Evolutionary conservation across 108 stramenopile genomes (phyloP).

Genomic region (Fragilaria radians): DNA sequence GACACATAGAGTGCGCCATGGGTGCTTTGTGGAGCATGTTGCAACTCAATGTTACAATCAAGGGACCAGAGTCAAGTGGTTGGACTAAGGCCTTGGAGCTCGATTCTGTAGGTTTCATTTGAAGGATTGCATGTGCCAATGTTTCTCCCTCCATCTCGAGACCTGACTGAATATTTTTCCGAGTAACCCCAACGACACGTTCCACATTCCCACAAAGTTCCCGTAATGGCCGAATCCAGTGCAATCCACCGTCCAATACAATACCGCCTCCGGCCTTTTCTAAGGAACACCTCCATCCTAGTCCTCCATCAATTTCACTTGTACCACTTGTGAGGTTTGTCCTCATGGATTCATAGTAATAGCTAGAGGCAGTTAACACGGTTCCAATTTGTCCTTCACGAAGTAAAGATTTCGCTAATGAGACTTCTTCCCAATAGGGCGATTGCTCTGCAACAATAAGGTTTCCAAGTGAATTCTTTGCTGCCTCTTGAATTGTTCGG

Average conservation of each 20-base stretch:
- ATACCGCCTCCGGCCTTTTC: constrained; percentile 26
- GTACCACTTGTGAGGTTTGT: constrained; percentile 25
- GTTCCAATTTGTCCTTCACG: constrained; percentile 15
- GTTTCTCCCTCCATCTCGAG: constrained; percentile 27
- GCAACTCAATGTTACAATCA: constrained; percentile 22
- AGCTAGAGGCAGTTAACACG: constrained; percentile 16
- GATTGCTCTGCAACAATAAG: constrained; percentile 32
- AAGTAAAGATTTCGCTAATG: constrained; percentile 15
- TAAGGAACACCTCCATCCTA: constrained; percentile 27
- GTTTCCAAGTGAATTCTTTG: background rate
- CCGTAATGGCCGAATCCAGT: constrained; percentile 31
- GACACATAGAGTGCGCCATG: constrained; percentile 32
- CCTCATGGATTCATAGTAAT: constrained; percentile 33
- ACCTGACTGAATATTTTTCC: constrained; percentile 6
- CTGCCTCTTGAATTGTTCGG: background rate
- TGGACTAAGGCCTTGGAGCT: background rate
- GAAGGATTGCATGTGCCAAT: constrained; percentile 26
- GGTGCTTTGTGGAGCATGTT: constrained; percentile 29
- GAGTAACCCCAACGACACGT: constrained; percentile 20
- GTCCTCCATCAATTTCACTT: constrained; percentile 11
- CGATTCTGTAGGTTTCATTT: constrained; percentile 11
- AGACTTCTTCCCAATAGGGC: constrained; percentile 31
- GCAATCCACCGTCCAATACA: constrained; percentile 30
- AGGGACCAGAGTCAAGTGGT: constrained; percentile 6
- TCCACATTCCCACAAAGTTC: constrained; percentile 15